phyloP scores from a whole-genome alignment of 257 asterid genomes.

The Nicotiana knightiana region DNA sequence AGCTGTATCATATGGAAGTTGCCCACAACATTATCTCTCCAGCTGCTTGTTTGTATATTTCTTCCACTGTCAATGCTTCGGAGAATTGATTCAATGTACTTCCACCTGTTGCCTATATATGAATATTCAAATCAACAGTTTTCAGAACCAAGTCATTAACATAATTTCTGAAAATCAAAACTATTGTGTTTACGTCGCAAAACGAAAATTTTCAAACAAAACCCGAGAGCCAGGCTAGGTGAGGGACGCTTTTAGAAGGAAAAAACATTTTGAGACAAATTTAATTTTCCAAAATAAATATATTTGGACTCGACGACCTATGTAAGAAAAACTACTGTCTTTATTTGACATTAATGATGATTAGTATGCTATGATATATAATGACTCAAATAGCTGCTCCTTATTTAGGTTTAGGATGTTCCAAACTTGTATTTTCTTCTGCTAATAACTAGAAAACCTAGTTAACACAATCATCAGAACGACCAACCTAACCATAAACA shows the following conservation, averaged over 20 bases:
- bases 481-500: background rate
- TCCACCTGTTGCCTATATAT: constrained; percentile 37
- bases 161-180: too few relatives aligned
- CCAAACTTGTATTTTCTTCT: background rate
- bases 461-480: background rate
- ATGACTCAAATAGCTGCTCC: too few relatives aligned
- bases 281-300: too few relatives aligned
- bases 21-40: constrained; percentile 53
- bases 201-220: background rate
- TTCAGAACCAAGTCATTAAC: background rate
- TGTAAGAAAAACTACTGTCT: too few relatives aligned
- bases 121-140: background rate
- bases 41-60: constrained; percentile 58
- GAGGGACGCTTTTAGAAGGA: background rate
- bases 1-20: constrained; percentile 21
- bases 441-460: constrained; percentile 3
- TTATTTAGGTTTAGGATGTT: background rate
- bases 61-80: constrained; percentile 45
- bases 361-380: too few relatives aligned
- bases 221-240: background rate
- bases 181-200: background rate
- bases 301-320: too few relatives aligned
- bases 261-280: too few relatives aligned
- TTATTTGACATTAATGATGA: too few relatives aligned
- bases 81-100: constrained; percentile 18